These are phyloP conservation scores for Pelagophyceae sp. DNA, from an alignment of 352 stramenopile species.

Conservation along the genomic window DNA sequence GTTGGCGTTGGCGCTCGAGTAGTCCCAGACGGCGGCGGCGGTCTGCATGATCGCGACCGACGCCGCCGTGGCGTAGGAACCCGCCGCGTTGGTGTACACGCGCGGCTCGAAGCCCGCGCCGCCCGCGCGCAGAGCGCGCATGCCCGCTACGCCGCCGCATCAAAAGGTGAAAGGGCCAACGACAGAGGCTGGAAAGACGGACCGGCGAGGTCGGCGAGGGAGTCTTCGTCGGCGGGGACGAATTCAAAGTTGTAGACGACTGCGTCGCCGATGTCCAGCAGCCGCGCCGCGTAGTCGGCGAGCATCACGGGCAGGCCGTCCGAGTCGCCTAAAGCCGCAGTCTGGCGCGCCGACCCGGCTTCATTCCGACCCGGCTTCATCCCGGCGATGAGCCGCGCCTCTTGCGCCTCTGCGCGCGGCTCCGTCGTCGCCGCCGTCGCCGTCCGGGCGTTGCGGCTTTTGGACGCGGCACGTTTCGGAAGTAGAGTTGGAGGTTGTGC, in stretches of 20 bases:
- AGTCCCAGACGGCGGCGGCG: slow-evolving; percentile 17
- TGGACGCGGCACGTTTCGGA: too few species aligned
- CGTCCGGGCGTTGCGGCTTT: too few species aligned
- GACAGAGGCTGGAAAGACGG: too few species aligned
- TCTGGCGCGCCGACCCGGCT: too few species aligned
- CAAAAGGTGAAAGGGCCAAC: too few species aligned
- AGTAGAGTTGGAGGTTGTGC: slow-evolving; percentile 16
- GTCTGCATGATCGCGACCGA: not conserved
- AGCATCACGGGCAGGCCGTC: not conserved
- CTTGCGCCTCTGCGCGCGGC: too few species aligned
- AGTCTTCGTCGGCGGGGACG: not conserved
- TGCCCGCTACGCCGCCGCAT: too few species aligned
- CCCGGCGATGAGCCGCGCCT: too few species aligned
- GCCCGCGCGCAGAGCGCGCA: not conserved
- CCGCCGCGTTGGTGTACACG: not conserved
- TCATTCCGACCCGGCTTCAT: too few species aligned
- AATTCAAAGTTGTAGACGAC: slow-evolving; percentile 21
- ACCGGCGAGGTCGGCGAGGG: not conserved
- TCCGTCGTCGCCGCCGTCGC: too few species aligned
- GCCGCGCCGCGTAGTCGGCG: not conserved
- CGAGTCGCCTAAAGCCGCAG: too few species aligned
- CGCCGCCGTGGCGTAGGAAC: slow-evolving; percentile 1
- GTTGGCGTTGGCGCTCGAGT: not conserved
- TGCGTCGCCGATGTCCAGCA: not conserved
- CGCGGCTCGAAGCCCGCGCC: not conserved